phyloP scores from a whole-genome alignment of 208 protist species.

The Herpetomonas samuelpessoai region DNA sequence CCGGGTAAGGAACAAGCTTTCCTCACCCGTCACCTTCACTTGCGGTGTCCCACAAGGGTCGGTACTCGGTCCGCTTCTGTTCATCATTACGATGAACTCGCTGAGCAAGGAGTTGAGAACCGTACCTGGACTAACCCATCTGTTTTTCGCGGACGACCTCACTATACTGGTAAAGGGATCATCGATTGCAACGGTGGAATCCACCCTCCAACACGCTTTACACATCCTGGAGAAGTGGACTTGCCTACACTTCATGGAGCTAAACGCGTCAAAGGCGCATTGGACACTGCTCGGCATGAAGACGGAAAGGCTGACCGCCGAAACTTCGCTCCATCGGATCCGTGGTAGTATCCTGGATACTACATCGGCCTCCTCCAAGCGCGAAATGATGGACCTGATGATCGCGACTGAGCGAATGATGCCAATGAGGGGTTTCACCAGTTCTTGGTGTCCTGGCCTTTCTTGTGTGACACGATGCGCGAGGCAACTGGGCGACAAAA shows the following conservation, averaged over 20 bases:
- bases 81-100: constrained; percentile 28
- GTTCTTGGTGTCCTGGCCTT: too few species aligned
- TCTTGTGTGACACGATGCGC: too few species aligned
- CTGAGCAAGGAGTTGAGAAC: constrained; percentile 12
- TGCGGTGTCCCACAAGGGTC: constrained; percentile 34
- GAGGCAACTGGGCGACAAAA: too few species aligned
- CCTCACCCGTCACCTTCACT: background rate
- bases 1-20: constrained; percentile 10
- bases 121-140: constrained; percentile 10
- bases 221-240: background rate
- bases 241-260: background rate
- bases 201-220: background rate
- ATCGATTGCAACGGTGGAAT: background rate
- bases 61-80: constrained; percentile 22
- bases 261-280: constrained; percentile 6
- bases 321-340: too few species aligned
- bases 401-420: too few species aligned
- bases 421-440: too few species aligned
- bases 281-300: too few species aligned
- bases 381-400: too few species aligned
- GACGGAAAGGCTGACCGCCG: too few species aligned
- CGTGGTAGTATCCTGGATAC: too few species aligned
- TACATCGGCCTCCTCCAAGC: too few species aligned
- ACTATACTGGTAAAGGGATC: constrained; percentile 8
- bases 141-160: constrained; percentile 34